Evolutionary conservation across 2,329 filamentous ascomycete species (phyloP).

Genomic region (Neofusicoccum ribis): DNA sequence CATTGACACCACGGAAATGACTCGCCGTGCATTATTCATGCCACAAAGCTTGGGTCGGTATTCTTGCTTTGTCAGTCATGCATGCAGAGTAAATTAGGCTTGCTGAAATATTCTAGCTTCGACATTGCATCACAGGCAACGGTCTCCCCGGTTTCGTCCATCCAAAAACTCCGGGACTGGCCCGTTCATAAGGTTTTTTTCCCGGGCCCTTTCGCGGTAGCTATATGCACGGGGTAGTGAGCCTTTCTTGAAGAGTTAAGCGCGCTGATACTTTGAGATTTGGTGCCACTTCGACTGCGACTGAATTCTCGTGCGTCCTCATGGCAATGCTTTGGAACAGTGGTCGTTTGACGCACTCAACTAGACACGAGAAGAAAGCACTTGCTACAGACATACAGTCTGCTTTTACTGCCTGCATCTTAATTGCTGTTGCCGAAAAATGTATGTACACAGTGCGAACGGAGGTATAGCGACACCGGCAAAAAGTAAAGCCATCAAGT

Average conservation of each 20-base stretch:
- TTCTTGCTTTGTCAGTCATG: constrained; percentile 15
- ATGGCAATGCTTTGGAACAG: no score
- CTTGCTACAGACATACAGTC: neutral
- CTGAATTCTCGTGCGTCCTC: no score
- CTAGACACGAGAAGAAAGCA: no score
- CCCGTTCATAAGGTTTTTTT: no score
- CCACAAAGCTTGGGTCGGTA: neutral
- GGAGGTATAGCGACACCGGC: no score
- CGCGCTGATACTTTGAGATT: no score
- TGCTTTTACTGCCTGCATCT: neutral
- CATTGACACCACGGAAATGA: constrained; percentile 1
- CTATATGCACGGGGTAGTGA: no score
- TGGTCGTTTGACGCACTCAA: no score
- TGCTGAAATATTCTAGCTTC: neutral
- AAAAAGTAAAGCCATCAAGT: no score
- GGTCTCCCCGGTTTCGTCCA: neutral
- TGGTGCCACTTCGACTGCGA: no score
- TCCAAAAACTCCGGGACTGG: neutral
- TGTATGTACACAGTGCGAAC: constrained; percentile 1
- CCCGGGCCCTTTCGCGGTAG: no score
- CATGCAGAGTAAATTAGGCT: neutral
- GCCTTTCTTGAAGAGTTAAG: no score
- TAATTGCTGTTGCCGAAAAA: neutral
- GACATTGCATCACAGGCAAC: neutral
- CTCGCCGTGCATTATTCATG: constrained; percentile 9